phyloP scores from a whole-genome alignment of 345 rosid genomes.

The Sonneratia caseolaris region DNA sequence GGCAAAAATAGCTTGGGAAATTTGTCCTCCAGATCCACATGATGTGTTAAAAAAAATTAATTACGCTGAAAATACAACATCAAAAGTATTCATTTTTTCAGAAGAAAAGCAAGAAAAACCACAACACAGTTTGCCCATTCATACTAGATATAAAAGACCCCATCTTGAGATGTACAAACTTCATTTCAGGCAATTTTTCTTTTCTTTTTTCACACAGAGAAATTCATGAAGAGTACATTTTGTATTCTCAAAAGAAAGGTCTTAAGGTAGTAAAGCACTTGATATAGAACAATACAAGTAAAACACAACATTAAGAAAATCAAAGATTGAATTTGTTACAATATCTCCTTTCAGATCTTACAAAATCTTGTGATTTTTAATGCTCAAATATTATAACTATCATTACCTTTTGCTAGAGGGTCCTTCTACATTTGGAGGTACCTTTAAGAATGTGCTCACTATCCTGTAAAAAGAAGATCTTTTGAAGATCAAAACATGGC shows the following conservation, averaged over 20 bases:
- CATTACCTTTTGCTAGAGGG: conserved; percentile 42
- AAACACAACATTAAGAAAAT: not conserved
- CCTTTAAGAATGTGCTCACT: conserved; percentile 47
- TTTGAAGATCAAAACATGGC: not conserved
- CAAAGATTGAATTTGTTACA: not conserved
- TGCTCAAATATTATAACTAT: not conserved
- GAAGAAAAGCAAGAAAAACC: not conserved
- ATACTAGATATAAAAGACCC: not conserved
- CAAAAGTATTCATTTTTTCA: not conserved
- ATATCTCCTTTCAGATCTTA: not conserved
- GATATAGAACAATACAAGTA: not conserved
- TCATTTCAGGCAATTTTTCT: no score
- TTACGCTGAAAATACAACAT: not conserved
- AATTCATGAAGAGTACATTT: not conserved
- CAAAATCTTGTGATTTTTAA: not conserved
- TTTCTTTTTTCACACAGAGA: no score
- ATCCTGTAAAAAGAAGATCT: conserved; percentile 30
- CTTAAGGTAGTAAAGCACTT: not conserved
- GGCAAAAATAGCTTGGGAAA: no score
- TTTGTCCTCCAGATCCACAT: not conserved
- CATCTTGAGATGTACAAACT: not conserved
- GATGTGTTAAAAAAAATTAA: not conserved
- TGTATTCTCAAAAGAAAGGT: not conserved
- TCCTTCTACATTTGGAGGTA: conserved; percentile 41
- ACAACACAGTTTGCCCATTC: not conserved